phyloP scores from a whole-genome alignment of 2,329 filamentous ascomycete genomes.

The Xenosphaeropsis pyriputrescens region DNA sequence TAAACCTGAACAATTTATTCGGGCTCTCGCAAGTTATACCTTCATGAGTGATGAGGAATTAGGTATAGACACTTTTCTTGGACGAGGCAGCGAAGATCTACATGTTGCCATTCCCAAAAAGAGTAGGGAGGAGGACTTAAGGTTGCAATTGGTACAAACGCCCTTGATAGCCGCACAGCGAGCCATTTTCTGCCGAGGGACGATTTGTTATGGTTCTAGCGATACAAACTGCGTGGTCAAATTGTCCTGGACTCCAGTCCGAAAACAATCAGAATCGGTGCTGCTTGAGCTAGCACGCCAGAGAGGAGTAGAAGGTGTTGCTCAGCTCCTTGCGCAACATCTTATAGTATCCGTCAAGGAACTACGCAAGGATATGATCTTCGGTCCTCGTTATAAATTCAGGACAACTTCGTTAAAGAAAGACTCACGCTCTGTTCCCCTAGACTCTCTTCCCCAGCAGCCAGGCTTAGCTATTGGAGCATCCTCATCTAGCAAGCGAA shows the following conservation, averaged over 20 bases:
- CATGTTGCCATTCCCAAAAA: too few relatives aligned
- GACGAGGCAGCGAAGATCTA: conserved; percentile 4
- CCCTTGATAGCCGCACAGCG: conserved; percentile 1
- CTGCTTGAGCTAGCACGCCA: conserved; percentile 13
- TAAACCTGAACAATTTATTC: conserved; percentile 15
- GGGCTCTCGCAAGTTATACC: conserved; percentile 14
- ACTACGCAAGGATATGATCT: too few relatives aligned
- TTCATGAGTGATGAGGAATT: conserved; percentile 18
- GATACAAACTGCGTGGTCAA: conserved; percentile 15
- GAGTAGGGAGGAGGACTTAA: too few relatives aligned
- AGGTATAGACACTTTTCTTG: conserved; percentile 16
- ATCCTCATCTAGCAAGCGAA: too few relatives aligned
- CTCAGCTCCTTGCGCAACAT: too few relatives aligned
- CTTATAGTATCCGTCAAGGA: too few relatives aligned
- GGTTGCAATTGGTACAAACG: too few relatives aligned
- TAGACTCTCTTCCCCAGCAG: too few relatives aligned
- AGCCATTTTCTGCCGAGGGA: conserved; percentile 13
- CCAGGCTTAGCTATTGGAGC: too few relatives aligned
- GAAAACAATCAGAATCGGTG: conserved; percentile 12
- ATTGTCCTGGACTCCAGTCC: conserved; percentile 18
- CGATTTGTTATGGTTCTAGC: conserved; percentile 10
- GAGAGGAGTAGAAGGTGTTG: conserved; percentile 14
- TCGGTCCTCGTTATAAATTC: too few relatives aligned
- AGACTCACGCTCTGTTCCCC: too few relatives aligned
- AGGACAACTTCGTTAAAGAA: too few relatives aligned